Evolutionary conservation across 2,329 filamentous ascomycete genomes (phyloP).

Genomic region (Alternaria gansuensis): DNA sequence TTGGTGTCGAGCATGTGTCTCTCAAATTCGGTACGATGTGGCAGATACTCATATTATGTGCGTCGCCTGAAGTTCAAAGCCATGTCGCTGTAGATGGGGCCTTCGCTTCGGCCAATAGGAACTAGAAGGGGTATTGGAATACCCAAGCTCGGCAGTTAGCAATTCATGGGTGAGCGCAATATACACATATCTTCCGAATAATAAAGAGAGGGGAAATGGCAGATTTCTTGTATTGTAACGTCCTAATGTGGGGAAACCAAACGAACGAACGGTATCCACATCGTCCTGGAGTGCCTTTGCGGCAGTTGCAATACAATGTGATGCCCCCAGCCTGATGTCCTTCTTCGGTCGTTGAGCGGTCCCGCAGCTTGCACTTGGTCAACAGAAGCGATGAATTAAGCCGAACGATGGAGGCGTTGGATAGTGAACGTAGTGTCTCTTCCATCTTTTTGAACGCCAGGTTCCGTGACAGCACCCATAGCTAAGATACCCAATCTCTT

Average conservation of each 20-base stretch:
- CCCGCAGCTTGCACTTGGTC: neutral
- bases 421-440: neutral
- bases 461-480: neutral
- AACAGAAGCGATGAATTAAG: neutral
- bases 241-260: slow-evolving; percentile 1
- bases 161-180: neutral
- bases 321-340: neutral
- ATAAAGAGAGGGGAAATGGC: slow-evolving; percentile 4
- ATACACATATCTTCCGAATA: slow-evolving; percentile 8
- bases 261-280: neutral
- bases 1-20: too few relatives aligned
- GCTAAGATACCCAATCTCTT: neutral
- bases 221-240: neutral
- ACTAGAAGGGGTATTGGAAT: neutral
- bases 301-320: neutral
- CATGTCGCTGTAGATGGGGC: neutral
- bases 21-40: neutral
- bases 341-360: neutral
- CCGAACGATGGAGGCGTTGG: neutral
- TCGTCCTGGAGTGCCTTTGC: neutral
- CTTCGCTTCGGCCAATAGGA: neutral
- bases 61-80: neutral
- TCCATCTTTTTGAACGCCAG: neutral
- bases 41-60: neutral
- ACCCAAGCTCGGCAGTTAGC: slow-evolving; percentile 19